A percentile compares a stretch with the other conserved stretches of the same genome.
These are phyloP conservation scores for Rutstroemia sp. DNA, from an alignment of 2,329 filamentous ascomycete species.

Conservation along the genomic window DNA sequence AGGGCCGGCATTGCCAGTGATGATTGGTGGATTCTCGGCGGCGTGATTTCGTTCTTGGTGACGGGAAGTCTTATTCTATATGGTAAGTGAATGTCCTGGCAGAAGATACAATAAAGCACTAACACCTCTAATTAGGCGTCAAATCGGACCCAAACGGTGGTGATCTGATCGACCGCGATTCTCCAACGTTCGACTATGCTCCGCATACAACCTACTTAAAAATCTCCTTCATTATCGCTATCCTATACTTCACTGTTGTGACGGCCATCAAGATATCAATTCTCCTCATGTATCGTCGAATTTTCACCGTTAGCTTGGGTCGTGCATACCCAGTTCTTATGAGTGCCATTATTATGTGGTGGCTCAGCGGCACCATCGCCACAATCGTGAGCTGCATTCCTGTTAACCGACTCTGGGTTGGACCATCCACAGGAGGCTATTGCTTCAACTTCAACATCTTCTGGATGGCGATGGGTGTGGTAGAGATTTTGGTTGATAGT, in stretches of 20 bases:
- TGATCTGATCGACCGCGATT: conserved; percentile 7
- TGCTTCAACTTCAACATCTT: conserved; percentile 9
- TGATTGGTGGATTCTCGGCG: conserved; percentile 12
- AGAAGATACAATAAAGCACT: not conserved
- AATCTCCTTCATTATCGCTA: not conserved
- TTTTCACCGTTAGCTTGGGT: not conserved
- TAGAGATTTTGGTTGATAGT: conserved; percentile 6
- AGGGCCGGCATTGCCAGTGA: conserved; percentile 8
- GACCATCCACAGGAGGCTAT: not conserved
- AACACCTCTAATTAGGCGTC: not conserved
- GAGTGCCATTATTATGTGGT: not conserved
- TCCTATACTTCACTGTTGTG: conserved; percentile 4
- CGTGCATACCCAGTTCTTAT: not conserved
- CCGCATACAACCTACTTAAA: conserved; percentile 3
- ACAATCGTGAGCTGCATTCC: conserved; percentile 3
- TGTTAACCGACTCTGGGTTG: not conserved
- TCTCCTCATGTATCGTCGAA: conserved; percentile 7
- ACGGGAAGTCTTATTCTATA: conserved; percentile 1
- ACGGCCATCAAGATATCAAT: conserved; percentile 8
- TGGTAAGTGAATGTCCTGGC: not conserved
- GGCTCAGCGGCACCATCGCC: not conserved
- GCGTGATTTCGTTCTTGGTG: not conserved
- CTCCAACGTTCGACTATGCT: conserved; percentile 2
- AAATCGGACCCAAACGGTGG: conserved; percentile 5
- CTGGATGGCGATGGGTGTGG: conserved; percentile 1